Evolutionary conservation across 345 rosid genomes (phyloP).

Genomic region (Boechera retrofracta): DNA sequence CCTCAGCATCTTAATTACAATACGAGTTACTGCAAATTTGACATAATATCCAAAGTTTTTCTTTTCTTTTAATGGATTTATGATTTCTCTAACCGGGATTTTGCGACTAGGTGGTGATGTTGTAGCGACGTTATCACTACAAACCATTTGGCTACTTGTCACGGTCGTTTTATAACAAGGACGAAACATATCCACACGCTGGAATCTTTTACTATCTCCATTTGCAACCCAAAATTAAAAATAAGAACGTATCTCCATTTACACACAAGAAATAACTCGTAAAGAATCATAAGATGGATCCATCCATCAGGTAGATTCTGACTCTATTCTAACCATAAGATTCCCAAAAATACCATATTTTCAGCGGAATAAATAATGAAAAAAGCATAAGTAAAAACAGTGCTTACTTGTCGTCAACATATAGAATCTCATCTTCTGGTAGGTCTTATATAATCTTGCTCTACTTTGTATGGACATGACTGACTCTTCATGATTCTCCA

Average conservation of each 20-base stretch:
- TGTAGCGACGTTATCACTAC: not conserved
- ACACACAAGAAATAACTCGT: constrained; percentile 8
- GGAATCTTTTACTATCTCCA: constrained; percentile 26
- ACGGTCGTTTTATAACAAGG: not conserved
- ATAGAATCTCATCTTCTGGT: constrained; percentile 28
- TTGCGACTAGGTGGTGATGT: no score
- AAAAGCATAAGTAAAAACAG: constrained; percentile 8
- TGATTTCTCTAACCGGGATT: not conserved
- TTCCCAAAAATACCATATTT: constrained; percentile 10
- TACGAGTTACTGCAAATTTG: no score
- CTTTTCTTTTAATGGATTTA: no score
- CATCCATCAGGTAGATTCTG: constrained; percentile 30
- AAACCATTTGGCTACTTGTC: not conserved
- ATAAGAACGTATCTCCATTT: constrained; percentile 31
- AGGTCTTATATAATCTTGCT: constrained; percentile 7
- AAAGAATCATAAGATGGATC: constrained; percentile 40
- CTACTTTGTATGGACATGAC: not conserved
- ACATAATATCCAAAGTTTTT: no score
- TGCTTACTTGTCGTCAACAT: constrained; percentile 37
- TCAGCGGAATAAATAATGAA: constrained; percentile 12
- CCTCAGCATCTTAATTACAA: no score
- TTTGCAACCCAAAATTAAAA: not conserved
- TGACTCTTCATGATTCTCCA: constrained; percentile 2
- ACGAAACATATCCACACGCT: not conserved
- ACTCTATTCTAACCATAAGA: constrained; percentile 19